Base-by-base conservation (phyloP, 2,329 filamentous ascomycete species). In the Hypoxylon sp. region DNA sequence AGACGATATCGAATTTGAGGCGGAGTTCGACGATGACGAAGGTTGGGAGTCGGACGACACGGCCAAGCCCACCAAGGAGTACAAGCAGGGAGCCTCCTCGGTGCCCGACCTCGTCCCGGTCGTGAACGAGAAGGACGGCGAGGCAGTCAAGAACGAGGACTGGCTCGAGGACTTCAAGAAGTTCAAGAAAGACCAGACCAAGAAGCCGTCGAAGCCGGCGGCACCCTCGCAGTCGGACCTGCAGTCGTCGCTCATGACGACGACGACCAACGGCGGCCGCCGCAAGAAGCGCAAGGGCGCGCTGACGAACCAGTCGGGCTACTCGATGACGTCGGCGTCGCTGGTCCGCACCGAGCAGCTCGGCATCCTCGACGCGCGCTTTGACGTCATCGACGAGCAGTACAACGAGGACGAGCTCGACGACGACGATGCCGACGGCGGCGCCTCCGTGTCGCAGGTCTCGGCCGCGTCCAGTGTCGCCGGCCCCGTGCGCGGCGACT, bases 21-120 rank as follows among this genome's bases (percentile, higher is more conserved):
- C 85, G 54, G 78, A 80, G 1, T 83, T 82, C 51, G 83, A 84
- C 4, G 81, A 83, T 11, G 81, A 94, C 48, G 89, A 90, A 1
- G 95, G 94, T 4, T 99, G 93, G 93, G 93, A 97, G 75, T 96
- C 92, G 6, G 95, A 99, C 73, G 88, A 87, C 67, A 99, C 95
- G 0, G 92, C 88, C 72, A 96, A 89, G 79, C 88, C 89, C n/a
- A 76, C 69, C 20, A 82, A 81, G 65, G 83, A 87, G 69, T 85
- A 83, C 73, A 78, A 79, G 50, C 38, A 37, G 11, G 72, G 64
- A 64, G 70, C 69, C 17, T 76, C 77, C 11, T 76, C 80, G 8
- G 78, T 74, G 13, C 79, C 80, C n/a, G 73, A 83, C 46, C 75
- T 86, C 2, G 79, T 84, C 2, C 65, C 71, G 2, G 63, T 59